Base-by-base conservation (phyloP, 805 yeast species). In the Hanseniaspora hatyaiensis region DNA sequence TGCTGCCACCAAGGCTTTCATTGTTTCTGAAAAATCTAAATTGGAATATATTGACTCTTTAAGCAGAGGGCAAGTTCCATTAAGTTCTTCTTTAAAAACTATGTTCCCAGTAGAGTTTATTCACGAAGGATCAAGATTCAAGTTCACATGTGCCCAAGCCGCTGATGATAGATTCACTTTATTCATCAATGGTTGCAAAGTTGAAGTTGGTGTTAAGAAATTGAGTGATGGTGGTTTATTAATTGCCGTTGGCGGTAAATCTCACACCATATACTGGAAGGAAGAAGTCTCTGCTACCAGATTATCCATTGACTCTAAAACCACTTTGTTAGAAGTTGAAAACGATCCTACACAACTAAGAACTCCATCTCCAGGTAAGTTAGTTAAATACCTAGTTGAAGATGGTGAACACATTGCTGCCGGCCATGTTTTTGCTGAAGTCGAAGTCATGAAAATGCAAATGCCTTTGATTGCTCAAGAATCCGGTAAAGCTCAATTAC, bases 401-500 rank as follows among this genome's bases (percentile, higher is more conserved):
- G 82, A 80, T 57, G 98, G 98, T 55, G 98, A 89, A 54, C 97
- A 89, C 60, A 75, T 92, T 57, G 67, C 66, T 45, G 78, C 92
- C 51, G 97, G 97, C 52, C 94, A 89, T 68, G 80, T 96, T 39
- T 94, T 77, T 60, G 98, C 98, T 34, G 98, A 92, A 69, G 96
- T 92, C 50, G 99, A 92, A 69, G 98, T 92, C 55, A 92, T 92
- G 99, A 92, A 92, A 68, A 92, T 92, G 98, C 87, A 88, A 67
- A 92, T 92, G 96, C 96, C 98, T 43, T 74, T 92, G 58, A 70
- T 88, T 59, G 89, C 96, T 18, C 85, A 80, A 65, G 98, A 89
- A 65, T 82, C 83, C 59, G 99, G 99, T 73, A 71, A 75, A 50
- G 84, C 88, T 47, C 96, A 89, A 69, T 70, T 87, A 36, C 78